A percentile compares a stretch with the other conserved stretches of the same genome.
Conservation (phyloP, 2,329 filamentous ascomycete genomes). For the Cryphonectria nitschkei region DNA sequence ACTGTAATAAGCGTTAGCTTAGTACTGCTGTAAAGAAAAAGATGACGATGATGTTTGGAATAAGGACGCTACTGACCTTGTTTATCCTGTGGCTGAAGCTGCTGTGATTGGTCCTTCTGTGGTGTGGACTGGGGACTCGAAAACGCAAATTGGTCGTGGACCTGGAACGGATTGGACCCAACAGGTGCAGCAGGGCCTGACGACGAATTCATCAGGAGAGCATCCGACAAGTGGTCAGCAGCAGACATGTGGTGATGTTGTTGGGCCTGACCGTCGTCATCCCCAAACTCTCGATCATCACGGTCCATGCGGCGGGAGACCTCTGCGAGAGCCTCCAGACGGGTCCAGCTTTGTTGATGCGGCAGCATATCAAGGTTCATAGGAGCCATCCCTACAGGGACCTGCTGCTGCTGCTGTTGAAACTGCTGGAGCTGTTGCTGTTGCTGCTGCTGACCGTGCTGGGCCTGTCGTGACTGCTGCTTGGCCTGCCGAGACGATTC, state of each 20-base stretch:
- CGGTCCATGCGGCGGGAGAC: slow-evolving; percentile 78
- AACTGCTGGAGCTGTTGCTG: slow-evolving; percentile 31
- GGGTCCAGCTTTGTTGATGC: slow-evolving; percentile 69
- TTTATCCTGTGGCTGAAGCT: slow-evolving; percentile 38
- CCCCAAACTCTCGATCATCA: slow-evolving; percentile 60
- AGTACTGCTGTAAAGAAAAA: background rate
- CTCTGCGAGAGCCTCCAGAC: slow-evolving; percentile 84
- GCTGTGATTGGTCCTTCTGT: slow-evolving; percentile 44
- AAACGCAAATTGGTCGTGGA: slow-evolving; percentile 61
- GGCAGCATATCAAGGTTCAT: slow-evolving; percentile 46
- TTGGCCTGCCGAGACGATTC: slow-evolving; percentile 19
- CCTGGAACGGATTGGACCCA: slow-evolving; percentile 49
- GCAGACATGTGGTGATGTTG: slow-evolving; percentile 46
- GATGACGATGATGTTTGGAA: background rate
- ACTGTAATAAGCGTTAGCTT: slow-evolving; percentile 10
- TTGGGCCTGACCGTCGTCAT: slow-evolving; percentile 53
- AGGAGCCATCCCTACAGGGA: slow-evolving; percentile 37
- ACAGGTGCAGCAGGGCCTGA: slow-evolving; percentile 29
- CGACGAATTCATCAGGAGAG: slow-evolving; percentile 8
- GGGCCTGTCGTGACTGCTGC: slow-evolving; percentile 29
- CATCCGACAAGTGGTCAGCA: slow-evolving; percentile 16
- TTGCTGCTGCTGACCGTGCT: slow-evolving; percentile 30
- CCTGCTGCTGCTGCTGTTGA: slow-evolving; percentile 44
- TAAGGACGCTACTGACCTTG: slow-evolving; percentile 42
- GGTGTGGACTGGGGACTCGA: slow-evolving; percentile 58